Evolutionary conservation across 495 filamentous ascomycete species (phyloP), one percentile per base, ranked within the genome.

Genomic region (Trichoderma gamsii): DNA sequence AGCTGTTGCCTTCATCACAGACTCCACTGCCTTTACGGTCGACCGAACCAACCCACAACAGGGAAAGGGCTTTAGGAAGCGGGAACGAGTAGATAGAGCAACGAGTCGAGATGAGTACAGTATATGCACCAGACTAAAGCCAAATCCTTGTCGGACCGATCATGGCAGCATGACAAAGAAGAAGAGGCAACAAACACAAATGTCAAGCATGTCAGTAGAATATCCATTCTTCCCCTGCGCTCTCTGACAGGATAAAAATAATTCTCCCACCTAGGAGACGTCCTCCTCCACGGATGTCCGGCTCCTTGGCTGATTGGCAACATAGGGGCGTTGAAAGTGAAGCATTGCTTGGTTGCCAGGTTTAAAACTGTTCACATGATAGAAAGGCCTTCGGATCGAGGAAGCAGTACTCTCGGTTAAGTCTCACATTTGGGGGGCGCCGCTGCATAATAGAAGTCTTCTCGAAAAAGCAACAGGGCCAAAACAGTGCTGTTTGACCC

Each of bases 321-420:
- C 25, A 56, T 56, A 56, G 43, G 43, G 43, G 43, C 43, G 13
- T 46, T 4, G 2, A 15, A 18, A 46, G 12, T 15, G 43, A 15
- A 46, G 5, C 12, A 56, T 56, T 56, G 21, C 51, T 56, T 11
- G 51, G 18, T 23, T 56, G 51, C 18, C 21, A 56, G 21, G 21
- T n/a, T n/a, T 1, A 56, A 21, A 23, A 56, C 51, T 56, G 51
- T 56, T 56, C 51, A 56, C 51, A 56, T 56, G 51, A 56, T 56
- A 25, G 51, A 56, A 4, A 56, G 21, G 1, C 51, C 51, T 56
- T 56, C 21, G 51, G n/a, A 56, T 56, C 51, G 51, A 56, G 8
- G 6, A 25, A 49, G 51, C 16, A 11, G n/a, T 56, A n/a, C 21
- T n/a, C n/a, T 56, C 51, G 51, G 21, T 56, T 56, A 56, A 56